Evolutionary conservation across 352 stramenopile genomes (phyloP).

Genomic region (Globisporangium viniferum): DNA sequence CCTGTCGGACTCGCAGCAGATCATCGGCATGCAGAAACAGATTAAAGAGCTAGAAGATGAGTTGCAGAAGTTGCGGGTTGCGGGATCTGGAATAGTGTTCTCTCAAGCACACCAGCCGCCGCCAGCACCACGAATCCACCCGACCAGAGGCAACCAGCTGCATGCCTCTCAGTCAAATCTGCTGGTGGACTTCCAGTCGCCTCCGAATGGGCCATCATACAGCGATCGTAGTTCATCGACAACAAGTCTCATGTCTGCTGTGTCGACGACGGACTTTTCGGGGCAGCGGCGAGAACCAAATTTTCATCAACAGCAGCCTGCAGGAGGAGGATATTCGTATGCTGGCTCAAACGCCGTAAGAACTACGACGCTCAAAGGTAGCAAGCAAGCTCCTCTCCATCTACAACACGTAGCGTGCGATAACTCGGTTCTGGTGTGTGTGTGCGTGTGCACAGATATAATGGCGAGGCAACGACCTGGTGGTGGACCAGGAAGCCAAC

Average conservation of each 20-base stretch:
- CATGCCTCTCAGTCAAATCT: background rate
- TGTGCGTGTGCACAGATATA: conserved; percentile 10
- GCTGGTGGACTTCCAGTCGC: background rate
- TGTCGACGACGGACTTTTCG: conserved; percentile 10
- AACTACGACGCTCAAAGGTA: conserved; percentile 28
- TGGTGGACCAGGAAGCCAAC: conserved; percentile 1
- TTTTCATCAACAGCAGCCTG: background rate
- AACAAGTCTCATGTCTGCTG: conserved; percentile 5
- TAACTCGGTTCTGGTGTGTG: background rate
- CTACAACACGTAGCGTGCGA: background rate
- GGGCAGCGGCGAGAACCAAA: background rate
- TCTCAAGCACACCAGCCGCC: conserved; percentile 3
- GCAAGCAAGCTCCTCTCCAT: conserved; percentile 5
- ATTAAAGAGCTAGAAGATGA: conserved; percentile 33
- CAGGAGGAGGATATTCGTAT: background rate
- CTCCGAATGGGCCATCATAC: background rate
- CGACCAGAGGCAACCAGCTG: background rate
- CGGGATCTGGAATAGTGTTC: background rate
- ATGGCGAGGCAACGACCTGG: conserved; percentile 4
- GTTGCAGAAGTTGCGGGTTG: conserved; percentile 3
- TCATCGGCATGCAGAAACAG: conserved; percentile 20
- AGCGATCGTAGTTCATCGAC: background rate
- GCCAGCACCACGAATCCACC: conserved; percentile 6
- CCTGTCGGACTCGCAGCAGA: conserved; percentile 6
- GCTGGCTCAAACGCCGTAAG: background rate